Conservation (phyloP, 148 eudicot species). For the Vaccinium vitisidaea region DNA sequence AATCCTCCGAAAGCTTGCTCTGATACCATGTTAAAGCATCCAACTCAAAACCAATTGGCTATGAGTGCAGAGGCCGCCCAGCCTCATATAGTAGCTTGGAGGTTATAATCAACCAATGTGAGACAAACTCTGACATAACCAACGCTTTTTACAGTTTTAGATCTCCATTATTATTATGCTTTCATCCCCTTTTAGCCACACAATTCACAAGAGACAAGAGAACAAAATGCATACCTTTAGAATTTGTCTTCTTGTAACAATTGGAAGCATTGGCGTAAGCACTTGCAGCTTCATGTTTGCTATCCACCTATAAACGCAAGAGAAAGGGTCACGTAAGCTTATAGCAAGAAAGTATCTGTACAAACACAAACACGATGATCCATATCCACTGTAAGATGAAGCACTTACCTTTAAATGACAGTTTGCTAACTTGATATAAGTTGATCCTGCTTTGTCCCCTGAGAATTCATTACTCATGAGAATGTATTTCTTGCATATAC, state of each 20-base stretch:
- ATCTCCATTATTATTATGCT: neutral
- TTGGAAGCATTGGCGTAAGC: conserved; percentile 48
- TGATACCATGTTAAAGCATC: too few species aligned
- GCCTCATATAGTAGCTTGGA: too few species aligned
- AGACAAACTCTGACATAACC: neutral
- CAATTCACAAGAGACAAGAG: neutral
- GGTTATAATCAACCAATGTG: too few species aligned
- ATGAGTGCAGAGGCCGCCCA: too few species aligned
- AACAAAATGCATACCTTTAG: conserved; percentile 28
- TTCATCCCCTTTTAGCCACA: neutral
- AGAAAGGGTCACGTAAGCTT: neutral
- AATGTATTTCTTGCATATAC: neutral
- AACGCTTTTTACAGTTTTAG: conserved; percentile 12
- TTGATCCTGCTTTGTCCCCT: conserved; percentile 50
- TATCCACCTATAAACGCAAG: conserved; percentile 28
- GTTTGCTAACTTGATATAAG: conserved; percentile 40
- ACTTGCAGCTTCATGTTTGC: conserved; percentile 53
- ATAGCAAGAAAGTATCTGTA: neutral
- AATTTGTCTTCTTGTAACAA: conserved; percentile 49
- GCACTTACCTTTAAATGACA: conserved; percentile 42
- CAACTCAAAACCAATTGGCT: too few species aligned
- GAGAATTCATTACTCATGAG: conserved; percentile 13
- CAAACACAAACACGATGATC: neutral
- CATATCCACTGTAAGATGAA: neutral
- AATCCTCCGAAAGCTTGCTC: too few species aligned